A percentile compares a stretch with the other conserved stretches of the same genome.
Evolutionary conservation across 441 rosid species (phyloP).

Genomic region (Eutrema salsugineum): DNA sequence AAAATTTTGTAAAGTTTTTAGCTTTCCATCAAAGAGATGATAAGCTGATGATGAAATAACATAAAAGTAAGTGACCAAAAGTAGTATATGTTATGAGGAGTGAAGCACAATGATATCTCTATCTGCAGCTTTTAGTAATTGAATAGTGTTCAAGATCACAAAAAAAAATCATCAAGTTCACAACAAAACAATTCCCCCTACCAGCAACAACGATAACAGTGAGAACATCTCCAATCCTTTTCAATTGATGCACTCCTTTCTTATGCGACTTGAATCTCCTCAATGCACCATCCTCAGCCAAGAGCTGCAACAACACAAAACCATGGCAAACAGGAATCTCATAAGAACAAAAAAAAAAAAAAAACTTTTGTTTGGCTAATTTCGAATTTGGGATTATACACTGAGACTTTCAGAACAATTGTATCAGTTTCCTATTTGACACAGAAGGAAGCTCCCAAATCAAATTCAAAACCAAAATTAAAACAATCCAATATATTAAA

Average conservation of each 20-base stretch:
- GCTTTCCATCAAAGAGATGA: not conserved
- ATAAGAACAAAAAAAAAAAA: not conserved
- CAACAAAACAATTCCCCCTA: not conserved
- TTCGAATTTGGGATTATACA: not conserved
- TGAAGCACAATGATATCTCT: not conserved
- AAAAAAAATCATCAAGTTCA: not conserved
- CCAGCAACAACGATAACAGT: conserved; percentile 80
- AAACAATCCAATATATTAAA: not conserved
- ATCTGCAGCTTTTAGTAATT: not conserved
- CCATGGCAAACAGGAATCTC: not conserved
- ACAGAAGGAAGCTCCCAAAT: not conserved
- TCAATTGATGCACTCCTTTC: conserved; percentile 51
- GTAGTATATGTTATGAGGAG: not conserved
- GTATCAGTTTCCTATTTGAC: not conserved
- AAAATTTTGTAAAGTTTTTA: not conserved
- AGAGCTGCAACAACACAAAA: conserved; percentile 46
- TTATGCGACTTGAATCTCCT: conserved; percentile 73
- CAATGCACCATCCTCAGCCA: conserved; percentile 72
- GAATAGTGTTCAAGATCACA: not conserved
- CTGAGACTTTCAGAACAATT: not conserved
- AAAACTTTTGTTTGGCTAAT: not conserved
- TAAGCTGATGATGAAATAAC: not conserved
- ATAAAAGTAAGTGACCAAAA: not conserved
- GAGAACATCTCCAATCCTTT: conserved; percentile 75
- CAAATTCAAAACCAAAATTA: not conserved